Evolutionary conservation across 768 basidiomycete genomes (phyloP).

Genomic region (Hirschioporus abietinus): DNA sequence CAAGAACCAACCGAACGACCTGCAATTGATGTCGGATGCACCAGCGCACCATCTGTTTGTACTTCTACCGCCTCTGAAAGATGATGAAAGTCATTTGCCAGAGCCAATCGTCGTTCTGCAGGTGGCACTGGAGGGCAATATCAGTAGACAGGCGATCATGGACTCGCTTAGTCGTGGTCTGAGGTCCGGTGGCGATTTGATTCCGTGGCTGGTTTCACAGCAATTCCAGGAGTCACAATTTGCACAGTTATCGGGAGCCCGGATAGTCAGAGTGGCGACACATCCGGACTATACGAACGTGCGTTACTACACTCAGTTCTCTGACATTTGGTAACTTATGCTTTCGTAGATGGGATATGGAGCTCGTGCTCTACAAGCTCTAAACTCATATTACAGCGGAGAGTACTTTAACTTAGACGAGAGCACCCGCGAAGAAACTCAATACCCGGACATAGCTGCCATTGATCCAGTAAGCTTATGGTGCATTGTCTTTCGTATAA

Average conservation of each 20-base stretch:
- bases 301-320: conserved; percentile 24
- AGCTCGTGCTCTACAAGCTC: conserved; percentile 74
- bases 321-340: conserved; percentile 10
- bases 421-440: conserved; percentile 40
- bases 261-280: conserved; percentile 89
- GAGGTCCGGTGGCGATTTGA: conserved; percentile 91
- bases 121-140: conserved; percentile 92
- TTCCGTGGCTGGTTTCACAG: conserved; percentile 93
- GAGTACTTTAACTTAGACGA: conserved; percentile 89
- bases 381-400: conserved; percentile 90
- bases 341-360: conserved; percentile 89
- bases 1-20: conserved; percentile 98
- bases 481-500: neutral
- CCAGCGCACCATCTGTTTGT: conserved; percentile 97
- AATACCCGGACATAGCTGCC: conserved; percentile 53
- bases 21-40: conserved; percentile 96
- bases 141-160: conserved; percentile 79
- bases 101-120: conserved; percentile 95
- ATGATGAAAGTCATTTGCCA: conserved; percentile 85
- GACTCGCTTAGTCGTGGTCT: conserved; percentile 81
- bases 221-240: conserved; percentile 97
- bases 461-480: conserved; percentile 42
- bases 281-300: conserved; percentile 94
- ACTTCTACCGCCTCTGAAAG: conserved; percentile 85
- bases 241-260: conserved; percentile 83